A percentile compares a stretch with the other conserved stretches of the same genome.
Evolutionary conservation across 257 asterid genomes (phyloP).

Genomic region (Solanum lycopersicoides): DNA sequence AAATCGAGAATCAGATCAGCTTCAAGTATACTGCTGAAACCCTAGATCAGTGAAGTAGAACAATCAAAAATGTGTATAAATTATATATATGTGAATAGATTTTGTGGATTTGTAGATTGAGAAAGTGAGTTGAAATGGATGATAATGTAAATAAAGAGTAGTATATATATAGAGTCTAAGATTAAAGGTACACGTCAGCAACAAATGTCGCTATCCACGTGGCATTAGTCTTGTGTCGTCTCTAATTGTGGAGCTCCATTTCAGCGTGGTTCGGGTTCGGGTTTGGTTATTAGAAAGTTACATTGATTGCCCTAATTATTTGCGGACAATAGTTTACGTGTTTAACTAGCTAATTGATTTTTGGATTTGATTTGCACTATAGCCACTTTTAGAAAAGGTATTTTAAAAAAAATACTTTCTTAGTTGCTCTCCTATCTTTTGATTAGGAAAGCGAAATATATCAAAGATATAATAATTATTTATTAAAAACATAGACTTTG

Average conservation of each 20-base stretch:
- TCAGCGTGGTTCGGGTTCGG: not conserved
- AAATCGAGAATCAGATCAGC: not conserved
- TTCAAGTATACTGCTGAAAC: not conserved
- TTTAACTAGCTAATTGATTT: not conserved
- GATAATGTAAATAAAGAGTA: not conserved
- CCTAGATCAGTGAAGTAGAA: not conserved
- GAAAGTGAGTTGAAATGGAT: not conserved
- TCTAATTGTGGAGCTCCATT: not conserved
- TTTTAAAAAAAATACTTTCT: too few relatives aligned
- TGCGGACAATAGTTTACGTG: not conserved
- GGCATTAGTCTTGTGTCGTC: not conserved
- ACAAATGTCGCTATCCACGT: not conserved
- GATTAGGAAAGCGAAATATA: not conserved
- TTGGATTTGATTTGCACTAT: not conserved
- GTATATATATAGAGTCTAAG: not conserved
- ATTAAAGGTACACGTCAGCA: not conserved
- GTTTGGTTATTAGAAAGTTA: not conserved
- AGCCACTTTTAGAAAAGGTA: not conserved
- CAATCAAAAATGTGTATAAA: not conserved
- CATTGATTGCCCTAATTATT: not conserved
- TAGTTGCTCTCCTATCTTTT: not conserved
- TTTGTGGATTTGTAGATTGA: not conserved
- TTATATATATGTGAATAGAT: not conserved
- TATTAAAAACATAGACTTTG: too few relatives aligned
- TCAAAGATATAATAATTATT: fast-evolving